Percentiles rank a stretch among this genome's conserved stretches.
These are phyloP conservation scores for Talaromyces sp. DNA, from an alignment of 2,329 filamentous ascomycete genomes.

Conservation along the genomic window DNA sequence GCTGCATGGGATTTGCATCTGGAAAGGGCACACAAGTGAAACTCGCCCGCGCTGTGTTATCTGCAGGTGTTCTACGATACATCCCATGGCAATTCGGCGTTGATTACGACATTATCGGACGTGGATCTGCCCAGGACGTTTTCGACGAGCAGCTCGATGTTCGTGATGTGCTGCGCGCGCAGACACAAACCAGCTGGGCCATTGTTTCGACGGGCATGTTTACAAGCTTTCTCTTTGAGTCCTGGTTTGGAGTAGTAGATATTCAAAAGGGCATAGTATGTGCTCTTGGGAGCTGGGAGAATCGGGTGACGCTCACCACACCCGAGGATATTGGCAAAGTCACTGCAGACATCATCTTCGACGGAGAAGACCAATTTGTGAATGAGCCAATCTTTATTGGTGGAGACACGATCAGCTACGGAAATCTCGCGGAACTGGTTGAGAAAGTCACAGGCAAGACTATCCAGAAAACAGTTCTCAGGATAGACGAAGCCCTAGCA, in stretches of 20 bases:
- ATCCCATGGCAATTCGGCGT: slow-evolving; percentile 72
- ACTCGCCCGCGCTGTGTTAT: slow-evolving; percentile 51
- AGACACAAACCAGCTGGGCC: slow-evolving; percentile 51
- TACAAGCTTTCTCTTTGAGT: slow-evolving; percentile 63
- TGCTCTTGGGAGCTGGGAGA: slow-evolving; percentile 59
- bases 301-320: slow-evolving; percentile 57
- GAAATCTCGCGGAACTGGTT: slow-evolving; percentile 48
- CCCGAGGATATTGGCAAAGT: slow-evolving; percentile 59
- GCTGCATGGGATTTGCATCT: slow-evolving; percentile 57
- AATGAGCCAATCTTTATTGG: slow-evolving; percentile 53
- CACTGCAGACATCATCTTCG: slow-evolving; percentile 50
- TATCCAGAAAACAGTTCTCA: slow-evolving; percentile 50
- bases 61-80: slow-evolving; percentile 47
- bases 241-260: slow-evolving; percentile 59
- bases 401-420: slow-evolving; percentile 59
- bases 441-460: slow-evolving; percentile 37
- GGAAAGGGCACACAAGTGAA: slow-evolving; percentile 54
- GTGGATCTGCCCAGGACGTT: slow-evolving; percentile 55
- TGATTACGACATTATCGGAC: slow-evolving; percentile 62
- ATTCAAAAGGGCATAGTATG: slow-evolving; percentile 36
- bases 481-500: slow-evolving; percentile 36
- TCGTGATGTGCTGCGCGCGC: slow-evolving; percentile 45
- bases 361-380: slow-evolving; percentile 19
- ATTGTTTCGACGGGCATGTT: slow-evolving; percentile 67
- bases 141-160: slow-evolving; percentile 65